Base-by-base conservation (phyloP, 352 stramenopile genomes). In the Phytophthora rubi region DNA sequence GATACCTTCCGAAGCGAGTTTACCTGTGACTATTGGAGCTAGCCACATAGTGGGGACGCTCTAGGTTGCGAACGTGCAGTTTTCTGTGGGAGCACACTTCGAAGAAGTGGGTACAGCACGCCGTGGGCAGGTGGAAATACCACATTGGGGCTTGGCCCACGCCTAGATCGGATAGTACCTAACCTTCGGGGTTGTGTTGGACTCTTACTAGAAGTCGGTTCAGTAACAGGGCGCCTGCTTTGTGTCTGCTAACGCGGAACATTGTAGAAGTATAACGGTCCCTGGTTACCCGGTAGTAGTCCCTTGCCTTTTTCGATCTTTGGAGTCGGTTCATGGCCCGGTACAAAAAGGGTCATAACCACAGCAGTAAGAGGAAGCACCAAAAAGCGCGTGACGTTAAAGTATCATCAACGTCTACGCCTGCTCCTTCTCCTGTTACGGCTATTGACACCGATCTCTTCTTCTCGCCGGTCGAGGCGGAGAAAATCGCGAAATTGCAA, bases 231-330 rank as follows among this genome's bases (percentile, higher is more conserved):
- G 21, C 32, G 21, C 23, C 18, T 54, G 4, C 18, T 6, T 35
- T 6, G 48, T 54, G 48, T 54, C 48, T 54, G 48, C 48, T 54
- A 33, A 54, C 4, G 48, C 48, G 23, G 48, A 54, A 54, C 48
- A 26, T 7, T 54, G 48, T 54, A 35, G 48, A 54, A 35, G 48
- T 12, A 54, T 35, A 18, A 54, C 48, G 3, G 32, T 54, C 48
- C 48, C 32, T 54, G 48, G 48, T 35, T 54, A 35, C 48, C 48
- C 23, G 48, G 48, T 54, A 12, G 48, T 35, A 54, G 30, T 35
- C 30, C 30, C 30, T 35, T 35, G 30, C 30, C 30, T 35, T 4
- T 35, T 35, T 35, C 30, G 30, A n/a, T 54, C 48, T 12, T 54
- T 54, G 28, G 48, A 32, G 13, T 32, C 30, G 47, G 47, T 53